These are phyloP conservation scores for Apiotrichum porosum DNA, from an alignment of 1,284 basidiomycete genomes.

Conservation along the genomic window DNA sequence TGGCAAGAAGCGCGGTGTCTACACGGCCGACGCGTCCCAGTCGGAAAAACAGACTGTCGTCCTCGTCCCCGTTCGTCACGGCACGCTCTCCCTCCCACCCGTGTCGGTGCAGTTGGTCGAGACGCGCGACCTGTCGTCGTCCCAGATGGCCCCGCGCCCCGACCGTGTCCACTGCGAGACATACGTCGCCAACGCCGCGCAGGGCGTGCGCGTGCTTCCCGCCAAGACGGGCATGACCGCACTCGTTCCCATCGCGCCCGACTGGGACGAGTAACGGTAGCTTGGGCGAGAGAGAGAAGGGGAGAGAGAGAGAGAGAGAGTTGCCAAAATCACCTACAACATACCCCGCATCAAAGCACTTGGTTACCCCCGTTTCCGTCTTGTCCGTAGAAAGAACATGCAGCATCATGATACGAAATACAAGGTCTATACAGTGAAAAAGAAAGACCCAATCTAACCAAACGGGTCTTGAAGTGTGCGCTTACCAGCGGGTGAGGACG, in stretches of 20 bases:
- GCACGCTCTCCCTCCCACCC: slow-evolving; percentile 32
- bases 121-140: background rate
- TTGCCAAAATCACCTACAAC: background rate
- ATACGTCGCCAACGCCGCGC: slow-evolving; percentile 44
- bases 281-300: background rate
- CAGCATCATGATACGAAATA: slow-evolving; percentile 9
- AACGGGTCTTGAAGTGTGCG: too few relatives aligned
- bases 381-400: slow-evolving; percentile 5
- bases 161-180: slow-evolving; percentile 37
- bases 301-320: background rate
- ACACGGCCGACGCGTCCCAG: slow-evolving; percentile 18
- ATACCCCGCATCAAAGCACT: background rate
- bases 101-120: slow-evolving; percentile 27
- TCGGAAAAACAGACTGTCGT: slow-evolving; percentile 25
- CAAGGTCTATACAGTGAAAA: background rate
- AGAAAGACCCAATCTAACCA: too few relatives aligned
- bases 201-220: slow-evolving; percentile 39
- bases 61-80: slow-evolving; percentile 39
- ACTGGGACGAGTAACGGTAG: slow-evolving; percentile 12
- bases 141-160: slow-evolving; percentile 1
- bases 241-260: slow-evolving; percentile 26
- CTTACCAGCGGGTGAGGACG: slow-evolving; percentile 38
- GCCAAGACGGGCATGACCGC: slow-evolving; percentile 32
- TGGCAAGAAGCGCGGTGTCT: slow-evolving; percentile 40
- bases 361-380: background rate